These are phyloP conservation scores for Solanum appendiculatum DNA, from an alignment of 257 asterid genomes.

Conservation along the genomic window DNA sequence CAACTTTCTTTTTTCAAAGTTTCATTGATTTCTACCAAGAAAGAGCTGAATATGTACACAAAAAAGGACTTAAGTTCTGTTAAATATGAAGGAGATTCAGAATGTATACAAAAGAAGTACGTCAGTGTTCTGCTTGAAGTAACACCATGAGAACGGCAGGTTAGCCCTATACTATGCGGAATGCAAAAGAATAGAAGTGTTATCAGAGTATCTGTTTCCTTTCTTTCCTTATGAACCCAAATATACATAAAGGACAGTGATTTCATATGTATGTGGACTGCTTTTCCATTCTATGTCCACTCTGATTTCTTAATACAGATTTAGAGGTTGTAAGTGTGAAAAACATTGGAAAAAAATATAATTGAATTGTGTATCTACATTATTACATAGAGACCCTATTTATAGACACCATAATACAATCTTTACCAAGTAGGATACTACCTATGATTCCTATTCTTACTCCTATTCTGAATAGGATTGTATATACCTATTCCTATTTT, in stretches of 20 bases:
- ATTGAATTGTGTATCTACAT: too few relatives aligned
- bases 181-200: neutral
- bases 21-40: neutral
- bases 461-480: too few relatives aligned
- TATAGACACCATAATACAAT: too few relatives aligned
- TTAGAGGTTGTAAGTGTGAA: neutral
- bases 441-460: too few relatives aligned
- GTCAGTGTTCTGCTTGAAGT: neutral
- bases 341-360: too few relatives aligned
- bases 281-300: neutral
- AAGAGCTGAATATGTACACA: neutral
- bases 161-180: neutral
- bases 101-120: neutral
- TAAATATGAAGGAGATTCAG: neutral
- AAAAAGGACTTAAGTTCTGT: neutral
- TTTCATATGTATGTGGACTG: neutral
- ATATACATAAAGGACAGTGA: neutral
- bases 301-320: neutral
- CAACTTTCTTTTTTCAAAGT: neutral
- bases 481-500: too few relatives aligned
- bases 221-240: neutral
- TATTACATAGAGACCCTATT: too few relatives aligned
- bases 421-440: too few relatives aligned
- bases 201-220: neutral
- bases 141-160: neutral